phyloP scores from a whole-genome alignment of 164 flowering plant genomes.

The Dillenia suffruticosa region DNA sequence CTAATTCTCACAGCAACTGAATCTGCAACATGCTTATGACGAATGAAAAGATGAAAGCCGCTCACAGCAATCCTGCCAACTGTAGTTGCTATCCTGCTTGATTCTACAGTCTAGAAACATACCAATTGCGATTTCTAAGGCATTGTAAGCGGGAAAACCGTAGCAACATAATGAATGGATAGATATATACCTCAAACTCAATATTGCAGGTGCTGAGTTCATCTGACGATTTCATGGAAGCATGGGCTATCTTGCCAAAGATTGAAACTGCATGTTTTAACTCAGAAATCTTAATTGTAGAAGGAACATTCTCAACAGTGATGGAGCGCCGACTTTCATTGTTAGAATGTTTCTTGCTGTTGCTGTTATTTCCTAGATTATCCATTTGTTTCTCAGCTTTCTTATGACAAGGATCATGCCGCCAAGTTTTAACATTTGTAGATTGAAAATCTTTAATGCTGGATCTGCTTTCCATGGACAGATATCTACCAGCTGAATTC shows the following conservation, averaged over 20 bases:
- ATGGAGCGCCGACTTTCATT: slow-evolving; percentile 11
- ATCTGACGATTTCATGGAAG: slow-evolving; percentile 10
- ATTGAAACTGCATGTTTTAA: slow-evolving; percentile 17
- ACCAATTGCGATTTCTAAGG: background rate
- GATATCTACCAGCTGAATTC: background rate
- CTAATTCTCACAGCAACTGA: slow-evolving; percentile 23
- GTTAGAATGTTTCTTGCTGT: background rate
- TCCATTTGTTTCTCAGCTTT: slow-evolving; percentile 1
- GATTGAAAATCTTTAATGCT: slow-evolving; percentile 2
- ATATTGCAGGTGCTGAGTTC: slow-evolving; percentile 15
- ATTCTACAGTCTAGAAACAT: slow-evolving; percentile 22
- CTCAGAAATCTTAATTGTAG: slow-evolving; percentile 12
- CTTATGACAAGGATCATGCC: background rate
- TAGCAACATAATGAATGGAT: background rate
- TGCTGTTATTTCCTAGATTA: slow-evolving; percentile 1
- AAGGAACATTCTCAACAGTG: slow-evolving; percentile 25
- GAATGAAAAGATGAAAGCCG: slow-evolving; percentile 14
- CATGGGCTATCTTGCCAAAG: slow-evolving; percentile 22
- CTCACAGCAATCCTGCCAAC: slow-evolving; percentile 12
- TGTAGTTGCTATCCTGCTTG: slow-evolving; percentile 24
- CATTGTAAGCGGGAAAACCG: background rate
- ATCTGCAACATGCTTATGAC: slow-evolving; percentile 8
- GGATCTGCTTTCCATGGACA: slow-evolving; percentile 4
- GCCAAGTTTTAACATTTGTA: background rate
- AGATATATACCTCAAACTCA: slow-evolving; percentile 20